Evolutionary conservation across 2,329 filamentous ascomycete genomes (phyloP).

Genomic region (Talaromyces albobiverticillius): DNA sequence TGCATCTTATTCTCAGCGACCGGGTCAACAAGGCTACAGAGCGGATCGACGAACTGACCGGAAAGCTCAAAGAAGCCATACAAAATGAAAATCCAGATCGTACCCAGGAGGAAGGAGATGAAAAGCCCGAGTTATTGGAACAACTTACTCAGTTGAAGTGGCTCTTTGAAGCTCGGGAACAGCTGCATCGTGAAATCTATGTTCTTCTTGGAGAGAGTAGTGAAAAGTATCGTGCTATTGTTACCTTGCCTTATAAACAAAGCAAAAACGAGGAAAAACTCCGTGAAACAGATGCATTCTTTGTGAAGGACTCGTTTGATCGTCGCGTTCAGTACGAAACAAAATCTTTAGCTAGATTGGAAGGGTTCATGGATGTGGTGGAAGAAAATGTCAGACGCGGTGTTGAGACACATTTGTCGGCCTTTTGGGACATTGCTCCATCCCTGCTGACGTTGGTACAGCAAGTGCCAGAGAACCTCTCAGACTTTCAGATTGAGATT

Average conservation of each 20-base stretch:
- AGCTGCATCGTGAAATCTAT: conserved; percentile 78
- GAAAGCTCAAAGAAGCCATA: conserved; percentile 69
- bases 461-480: conserved; percentile 62
- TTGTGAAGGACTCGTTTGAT: conserved; percentile 71
- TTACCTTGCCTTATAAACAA: conserved; percentile 76
- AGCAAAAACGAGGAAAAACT: conserved; percentile 73
- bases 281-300: conserved; percentile 75
- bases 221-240: conserved; percentile 78
- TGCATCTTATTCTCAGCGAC: conserved; percentile 74
- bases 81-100: conserved; percentile 70
- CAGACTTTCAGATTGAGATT: conserved; percentile 69
- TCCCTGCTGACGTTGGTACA: conserved; percentile 74
- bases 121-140: conserved; percentile 88
- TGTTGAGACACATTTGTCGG: conserved; percentile 85
- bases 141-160: conserved; percentile 94
- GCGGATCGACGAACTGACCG: conserved; percentile 73
- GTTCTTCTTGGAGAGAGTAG: conserved; percentile 83
- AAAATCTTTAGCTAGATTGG: conserved; percentile 68
- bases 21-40: conserved; percentile 71
- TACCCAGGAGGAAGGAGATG: conserved; percentile 91
- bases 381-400: conserved; percentile 83
- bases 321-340: conserved; percentile 68
- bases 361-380: conserved; percentile 74
- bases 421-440: conserved; percentile 97
- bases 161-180: conserved; percentile 93